A percentile compares a stretch with the other conserved stretches of the same genome.
Evolutionary conservation across 768 basidiomycete genomes (phyloP).

Genomic region (Lactarius deliciosus): DNA sequence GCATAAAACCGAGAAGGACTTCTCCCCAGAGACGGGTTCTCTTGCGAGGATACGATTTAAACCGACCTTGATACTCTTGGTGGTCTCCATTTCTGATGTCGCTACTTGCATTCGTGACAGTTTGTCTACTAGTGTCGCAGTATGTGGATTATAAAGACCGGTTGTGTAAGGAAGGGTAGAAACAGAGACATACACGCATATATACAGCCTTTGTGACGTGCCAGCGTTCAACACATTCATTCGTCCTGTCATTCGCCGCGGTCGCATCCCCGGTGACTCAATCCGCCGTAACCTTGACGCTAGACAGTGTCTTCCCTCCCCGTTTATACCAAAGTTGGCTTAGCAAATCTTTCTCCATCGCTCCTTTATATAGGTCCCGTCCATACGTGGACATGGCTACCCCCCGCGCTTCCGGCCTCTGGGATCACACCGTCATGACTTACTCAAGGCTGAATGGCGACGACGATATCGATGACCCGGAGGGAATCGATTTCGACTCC

Average conservation of each 20-base stretch:
- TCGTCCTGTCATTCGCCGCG: background rate
- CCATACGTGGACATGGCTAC: constrained; percentile 32
- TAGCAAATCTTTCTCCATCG: background rate
- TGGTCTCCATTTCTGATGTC: no score
- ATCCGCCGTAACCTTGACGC: background rate
- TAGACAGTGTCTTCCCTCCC: background rate
- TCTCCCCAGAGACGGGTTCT: no score
- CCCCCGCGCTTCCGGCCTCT: constrained; percentile 51
- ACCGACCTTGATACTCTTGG: no score
- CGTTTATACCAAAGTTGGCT: constrained; percentile 4
- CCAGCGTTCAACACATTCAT: background rate
- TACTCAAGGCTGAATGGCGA: constrained; percentile 39
- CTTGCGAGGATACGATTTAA: no score
- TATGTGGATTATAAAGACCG: no score
- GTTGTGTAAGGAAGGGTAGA: no score
- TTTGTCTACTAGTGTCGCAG: no score
- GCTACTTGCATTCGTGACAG: no score
- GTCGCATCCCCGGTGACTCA: background rate
- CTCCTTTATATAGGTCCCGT: constrained; percentile 14
- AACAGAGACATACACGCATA: background rate
- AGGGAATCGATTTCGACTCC: constrained; percentile 34
- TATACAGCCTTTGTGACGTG: background rate
- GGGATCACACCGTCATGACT: constrained; percentile 42
- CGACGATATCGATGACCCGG: constrained; percentile 35
- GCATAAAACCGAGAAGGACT: no score